These are phyloP conservation scores for Epichloe sp. DNA, from an alignment of 2,329 filamentous ascomycete genomes.

Conservation along the genomic window DNA sequence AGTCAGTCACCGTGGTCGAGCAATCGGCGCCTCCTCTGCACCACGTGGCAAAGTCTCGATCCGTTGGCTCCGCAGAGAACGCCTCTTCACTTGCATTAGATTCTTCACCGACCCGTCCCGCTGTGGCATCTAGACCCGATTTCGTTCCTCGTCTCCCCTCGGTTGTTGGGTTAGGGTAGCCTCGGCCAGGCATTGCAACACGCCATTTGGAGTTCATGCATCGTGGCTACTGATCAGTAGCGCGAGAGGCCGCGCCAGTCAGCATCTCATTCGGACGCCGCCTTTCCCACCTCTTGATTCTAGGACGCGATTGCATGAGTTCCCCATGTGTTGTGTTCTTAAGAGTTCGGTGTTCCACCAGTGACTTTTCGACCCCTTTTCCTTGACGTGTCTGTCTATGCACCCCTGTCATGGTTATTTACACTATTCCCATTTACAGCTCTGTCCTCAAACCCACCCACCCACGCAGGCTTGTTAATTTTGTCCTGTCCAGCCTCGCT, in stretches of 20 bases:
- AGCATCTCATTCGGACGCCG: too few relatives aligned
- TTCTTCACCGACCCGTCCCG: constrained; percentile 1
- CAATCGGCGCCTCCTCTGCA: neutral
- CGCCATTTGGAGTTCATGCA: too few relatives aligned
- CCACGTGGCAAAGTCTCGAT: neutral
- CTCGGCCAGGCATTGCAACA: too few relatives aligned
- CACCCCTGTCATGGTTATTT: neutral
- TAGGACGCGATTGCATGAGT: too few relatives aligned
- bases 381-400: neutral
- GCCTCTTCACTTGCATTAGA: neutral
- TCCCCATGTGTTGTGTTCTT: too few relatives aligned
- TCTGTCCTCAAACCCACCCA: constrained; percentile 17
- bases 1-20: neutral
- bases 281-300: neutral
- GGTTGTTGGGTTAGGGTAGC: too few relatives aligned
- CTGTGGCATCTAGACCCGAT: neutral
- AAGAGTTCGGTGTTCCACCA: too few relatives aligned
- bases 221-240: too few relatives aligned
- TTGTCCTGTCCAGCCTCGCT: constrained; percentile 50
- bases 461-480: constrained; percentile 57
- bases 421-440: neutral
- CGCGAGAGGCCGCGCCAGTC: too few relatives aligned
- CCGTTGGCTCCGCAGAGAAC: neutral
- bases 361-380: too few relatives aligned
- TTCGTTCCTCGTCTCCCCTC: too few relatives aligned